A percentile compares a stretch with the other conserved stretches of the same genome.
phyloP scores from a whole-genome alignment of 2,329 filamentous ascomycete species.

The Pezicula radicicola region DNA sequence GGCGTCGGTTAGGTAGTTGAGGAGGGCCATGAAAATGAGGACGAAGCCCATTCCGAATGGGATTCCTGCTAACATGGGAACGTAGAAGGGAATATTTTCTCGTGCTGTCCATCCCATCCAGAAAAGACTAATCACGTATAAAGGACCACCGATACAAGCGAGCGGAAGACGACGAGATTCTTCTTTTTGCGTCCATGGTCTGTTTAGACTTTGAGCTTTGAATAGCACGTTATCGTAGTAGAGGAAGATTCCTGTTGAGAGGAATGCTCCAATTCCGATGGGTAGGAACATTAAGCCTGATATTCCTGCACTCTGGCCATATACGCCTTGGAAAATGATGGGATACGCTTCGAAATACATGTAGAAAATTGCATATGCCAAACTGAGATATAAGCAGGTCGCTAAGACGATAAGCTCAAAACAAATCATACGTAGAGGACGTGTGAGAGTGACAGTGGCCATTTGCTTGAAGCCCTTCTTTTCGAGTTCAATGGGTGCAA shows the following conservation, averaged over 20 bases:
- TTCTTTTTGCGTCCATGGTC: slow-evolving; percentile 45
- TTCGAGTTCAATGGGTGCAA: slow-evolving; percentile 62
- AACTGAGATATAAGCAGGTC: slow-evolving; percentile 55
- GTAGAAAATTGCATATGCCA: slow-evolving; percentile 62
- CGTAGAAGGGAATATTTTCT: slow-evolving; percentile 50
- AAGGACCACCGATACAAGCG: slow-evolving; percentile 44
- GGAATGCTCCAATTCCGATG: slow-evolving; percentile 46
- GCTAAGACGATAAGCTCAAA: slow-evolving; percentile 63
- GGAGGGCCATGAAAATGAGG: slow-evolving; percentile 56
- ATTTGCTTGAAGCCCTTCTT: slow-evolving; percentile 47
- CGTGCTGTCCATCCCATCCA: slow-evolving; percentile 55
- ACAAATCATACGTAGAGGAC: slow-evolving; percentile 55
- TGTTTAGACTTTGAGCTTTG: slow-evolving; percentile 43
- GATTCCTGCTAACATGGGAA: slow-evolving; percentile 52
- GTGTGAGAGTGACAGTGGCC: slow-evolving; percentile 55
- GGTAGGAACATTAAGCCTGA: slow-evolving; percentile 59
- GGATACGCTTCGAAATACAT: slow-evolving; percentile 66
- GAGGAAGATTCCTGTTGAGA: slow-evolving; percentile 45
- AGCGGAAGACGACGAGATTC: slow-evolving; percentile 47
- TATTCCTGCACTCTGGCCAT: slow-evolving; percentile 55
- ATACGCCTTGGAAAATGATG: slow-evolving; percentile 57
- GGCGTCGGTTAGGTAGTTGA: slow-evolving; percentile 54
- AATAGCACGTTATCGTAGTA: slow-evolving; percentile 49
- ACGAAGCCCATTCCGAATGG: slow-evolving; percentile 52
- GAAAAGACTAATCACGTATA: slow-evolving; percentile 48